Evolutionary conservation across 2,329 filamentous ascomycete genomes (phyloP), one percentile per base, ranked within the genome.

Genomic region (Fusarium ambrosium): DNA sequence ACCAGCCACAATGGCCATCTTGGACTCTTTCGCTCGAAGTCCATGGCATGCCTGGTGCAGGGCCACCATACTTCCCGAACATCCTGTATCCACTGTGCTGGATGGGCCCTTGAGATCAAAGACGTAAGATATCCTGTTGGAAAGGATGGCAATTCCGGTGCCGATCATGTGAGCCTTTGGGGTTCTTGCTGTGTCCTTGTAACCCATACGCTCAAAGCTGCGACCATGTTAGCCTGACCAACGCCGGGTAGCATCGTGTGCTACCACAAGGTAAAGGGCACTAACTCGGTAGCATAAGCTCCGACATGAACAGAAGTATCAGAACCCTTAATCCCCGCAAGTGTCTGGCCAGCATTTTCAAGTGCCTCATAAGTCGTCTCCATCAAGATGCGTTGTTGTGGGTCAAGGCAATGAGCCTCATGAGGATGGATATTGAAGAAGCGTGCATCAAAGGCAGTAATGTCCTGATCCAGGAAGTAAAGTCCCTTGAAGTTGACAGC

Each of bases 21-120:
- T 82, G 0, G 84, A 85, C 69, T 90, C 87, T 8, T 85, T 85
- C 0, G 82, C 74, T 34, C 84, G 80, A 56, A 89, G 77, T 60
- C 84, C 80, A 27, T 75, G 68, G 34, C 75, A 74, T 11, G 77
- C 79, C 18, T 74, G 69, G 34, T 78, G 72, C 13, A 79, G 9
- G 2, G 78, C 77, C 29, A 83, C 81, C 34, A 84, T 70, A 1
- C 80, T 81, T 0, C 82, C 82, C 0, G 84, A 84, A 68, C 84
- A 86, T 0, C 82, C 84, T 4, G 83, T 85, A 55, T 85, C 81
- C 27, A 80, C 65, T 16, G 79, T 73, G 13, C 80, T 77, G 22
- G 80, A 81, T 6, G 82, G 78, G 0, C 84, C 84, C 20, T 78
- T 78, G 6, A 85, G 70, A 74, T 85, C 80, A 63, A 85, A 85